These are phyloP conservation scores for Tetracladium setigerum DNA, from an alignment of 495 filamentous ascomycete species.

Conservation along the genomic window DNA sequence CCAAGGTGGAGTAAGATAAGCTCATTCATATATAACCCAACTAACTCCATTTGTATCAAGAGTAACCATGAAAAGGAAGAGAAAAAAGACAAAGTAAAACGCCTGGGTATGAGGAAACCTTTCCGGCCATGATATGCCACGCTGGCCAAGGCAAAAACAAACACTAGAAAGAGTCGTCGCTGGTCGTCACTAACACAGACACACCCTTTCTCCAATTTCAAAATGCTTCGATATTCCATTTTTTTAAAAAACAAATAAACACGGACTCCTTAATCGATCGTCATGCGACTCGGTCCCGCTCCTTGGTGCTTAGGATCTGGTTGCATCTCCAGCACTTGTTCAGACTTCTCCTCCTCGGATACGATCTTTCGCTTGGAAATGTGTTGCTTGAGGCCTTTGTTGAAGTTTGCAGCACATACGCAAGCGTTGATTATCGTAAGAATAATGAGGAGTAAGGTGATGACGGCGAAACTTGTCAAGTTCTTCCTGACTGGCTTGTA, in stretches of 20 bases:
- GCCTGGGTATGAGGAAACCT: slow-evolving; percentile 16
- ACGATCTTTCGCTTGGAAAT: slow-evolving; percentile 56
- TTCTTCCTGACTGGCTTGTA: slow-evolving; percentile 71
- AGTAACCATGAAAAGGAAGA: too few species aligned
- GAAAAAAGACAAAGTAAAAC: too few species aligned
- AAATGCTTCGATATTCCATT: too few species aligned
- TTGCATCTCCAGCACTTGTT: slow-evolving; percentile 45
- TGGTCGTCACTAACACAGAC: slow-evolving; percentile 19
- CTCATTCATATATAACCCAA: too few species aligned
- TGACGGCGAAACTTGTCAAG: slow-evolving; percentile 86
- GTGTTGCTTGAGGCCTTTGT: slow-evolving; percentile 82
- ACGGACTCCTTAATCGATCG: slow-evolving; percentile 58
- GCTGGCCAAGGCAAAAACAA: slow-evolving; percentile 17
- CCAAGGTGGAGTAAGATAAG: too few species aligned
- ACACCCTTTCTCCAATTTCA: not conserved
- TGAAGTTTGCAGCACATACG: slow-evolving; percentile 84
- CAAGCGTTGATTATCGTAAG: slow-evolving; percentile 84
- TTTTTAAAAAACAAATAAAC: slow-evolving; percentile 1
- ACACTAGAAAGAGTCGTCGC: slow-evolving; percentile 10
- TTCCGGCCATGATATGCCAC: slow-evolving; percentile 14
- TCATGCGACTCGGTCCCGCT: slow-evolving; percentile 63
- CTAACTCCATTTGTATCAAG: too few species aligned
- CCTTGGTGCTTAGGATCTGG: slow-evolving; percentile 39
- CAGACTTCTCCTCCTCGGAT: slow-evolving; percentile 61
- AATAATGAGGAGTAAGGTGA: slow-evolving; percentile 82